Evolutionary conservation across 768 basidiomycete genomes (phyloP).

Genomic region (Chalciporus sphaerocephalus): DNA sequence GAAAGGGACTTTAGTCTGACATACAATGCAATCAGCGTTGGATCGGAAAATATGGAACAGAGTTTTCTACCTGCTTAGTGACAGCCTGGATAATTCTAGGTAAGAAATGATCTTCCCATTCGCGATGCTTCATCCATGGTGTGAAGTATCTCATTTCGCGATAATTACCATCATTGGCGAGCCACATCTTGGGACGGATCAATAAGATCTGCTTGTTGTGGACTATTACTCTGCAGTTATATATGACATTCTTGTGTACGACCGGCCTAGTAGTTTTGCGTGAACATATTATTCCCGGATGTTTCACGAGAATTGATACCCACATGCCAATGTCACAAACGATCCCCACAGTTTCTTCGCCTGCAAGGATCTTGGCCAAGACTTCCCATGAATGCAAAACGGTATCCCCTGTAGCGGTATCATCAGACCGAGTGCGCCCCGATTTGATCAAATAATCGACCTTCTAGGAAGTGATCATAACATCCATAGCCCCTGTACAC

Average conservation of each 20-base stretch:
- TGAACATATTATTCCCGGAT: not conserved
- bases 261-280: slow-evolving; percentile 65
- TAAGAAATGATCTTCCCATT: slow-evolving; percentile 89
- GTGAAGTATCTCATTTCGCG: slow-evolving; percentile 88
- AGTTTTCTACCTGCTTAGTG: slow-evolving; percentile 70
- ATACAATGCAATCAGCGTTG: not conserved
- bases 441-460: slow-evolving; percentile 34
- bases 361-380: slow-evolving; percentile 81
- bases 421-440: not conserved
- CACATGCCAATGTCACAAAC: slow-evolving; percentile 97
- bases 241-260: slow-evolving; percentile 95
- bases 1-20: slow-evolving; percentile 86
- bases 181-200: slow-evolving; percentile 99
- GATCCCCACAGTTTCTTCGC: slow-evolving; percentile 77
- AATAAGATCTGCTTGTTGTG: slow-evolving; percentile 83
- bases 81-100: slow-evolving; percentile 85
- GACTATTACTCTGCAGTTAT: slow-evolving; percentile 92
- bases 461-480: slow-evolving; percentile 95
- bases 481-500: slow-evolving; percentile 86
- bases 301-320: slow-evolving; percentile 21
- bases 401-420: slow-evolving; percentile 70
- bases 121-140: slow-evolving; percentile 86
- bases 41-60: not conserved
- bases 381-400: slow-evolving; percentile 97
- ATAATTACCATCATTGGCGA: slow-evolving; percentile 98